These are phyloP conservation scores for Boletus sp. DNA, from an alignment of 768 basidiomycete genomes.

Conservation along the genomic window DNA sequence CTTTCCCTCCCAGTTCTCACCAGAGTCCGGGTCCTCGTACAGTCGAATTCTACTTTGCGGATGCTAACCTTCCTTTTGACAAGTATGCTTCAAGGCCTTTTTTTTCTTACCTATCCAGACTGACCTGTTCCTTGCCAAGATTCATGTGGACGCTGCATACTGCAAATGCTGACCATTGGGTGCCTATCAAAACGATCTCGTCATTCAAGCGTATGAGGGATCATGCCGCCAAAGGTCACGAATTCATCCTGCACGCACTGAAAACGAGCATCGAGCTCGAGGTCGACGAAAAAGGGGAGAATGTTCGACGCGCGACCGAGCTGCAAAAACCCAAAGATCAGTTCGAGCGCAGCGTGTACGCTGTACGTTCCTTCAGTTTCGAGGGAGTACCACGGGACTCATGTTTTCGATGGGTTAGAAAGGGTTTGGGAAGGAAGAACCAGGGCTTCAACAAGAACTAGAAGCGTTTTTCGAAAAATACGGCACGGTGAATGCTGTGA, in stretches of 20 bases:
- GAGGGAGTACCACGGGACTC: background rate
- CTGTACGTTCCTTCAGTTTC: slow-evolving; percentile 52
- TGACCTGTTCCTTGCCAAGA: slow-evolving; percentile 36
- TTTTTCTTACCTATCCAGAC: background rate
- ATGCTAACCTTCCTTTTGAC: slow-evolving; percentile 93
- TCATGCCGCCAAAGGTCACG: slow-evolving; percentile 53
- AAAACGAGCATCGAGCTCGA: slow-evolving; percentile 56
- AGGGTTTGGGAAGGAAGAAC: slow-evolving; percentile 74
- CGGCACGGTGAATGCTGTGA: slow-evolving; percentile 75
- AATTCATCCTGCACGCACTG: slow-evolving; percentile 74
- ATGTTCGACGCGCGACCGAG: slow-evolving; percentile 73
- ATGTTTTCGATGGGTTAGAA: slow-evolving; percentile 51
- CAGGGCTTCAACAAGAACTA: slow-evolving; percentile 64
- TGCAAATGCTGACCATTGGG: slow-evolving; percentile 83
- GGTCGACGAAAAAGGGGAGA: slow-evolving; percentile 68
- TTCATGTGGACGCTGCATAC: slow-evolving; percentile 95
- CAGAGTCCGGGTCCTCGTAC: background rate
- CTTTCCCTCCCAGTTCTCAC: background rate
- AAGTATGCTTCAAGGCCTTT: slow-evolving; percentile 43
- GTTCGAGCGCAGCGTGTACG: slow-evolving; percentile 85
- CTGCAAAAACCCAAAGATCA: slow-evolving; percentile 75
- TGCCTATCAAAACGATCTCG: slow-evolving; percentile 79
- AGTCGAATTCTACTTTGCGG: slow-evolving; percentile 98
- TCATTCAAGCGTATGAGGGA: slow-evolving; percentile 97
- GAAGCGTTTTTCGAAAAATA: slow-evolving; percentile 81